phyloP scores from a whole-genome alignment of 2,329 filamentous ascomycete genomes.

The Myriosclerotinia scirpicola region DNA sequence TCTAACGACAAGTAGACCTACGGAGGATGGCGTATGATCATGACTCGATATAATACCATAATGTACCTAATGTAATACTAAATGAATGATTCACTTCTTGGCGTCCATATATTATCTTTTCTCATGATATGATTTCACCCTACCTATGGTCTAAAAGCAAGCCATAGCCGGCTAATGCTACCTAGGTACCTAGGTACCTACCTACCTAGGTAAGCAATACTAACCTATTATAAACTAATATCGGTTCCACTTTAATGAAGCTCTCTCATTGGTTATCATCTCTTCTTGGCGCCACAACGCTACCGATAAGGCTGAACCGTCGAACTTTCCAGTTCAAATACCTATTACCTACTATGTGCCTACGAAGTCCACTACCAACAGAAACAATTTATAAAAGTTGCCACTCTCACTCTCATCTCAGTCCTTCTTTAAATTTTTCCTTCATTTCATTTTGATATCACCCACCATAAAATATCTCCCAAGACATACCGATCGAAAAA shows the following conservation, averaged over 20 bases:
- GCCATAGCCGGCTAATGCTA: no score
- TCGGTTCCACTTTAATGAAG: not conserved
- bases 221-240: not conserved
- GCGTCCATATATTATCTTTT: not conserved
- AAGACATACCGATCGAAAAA: not conserved
- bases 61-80: not conserved
- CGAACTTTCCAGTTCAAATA: conserved; percentile 11
- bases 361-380: no score
- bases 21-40: not conserved
- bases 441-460: no score
- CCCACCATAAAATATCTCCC: not conserved
- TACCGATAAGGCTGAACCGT: conserved; percentile 1
- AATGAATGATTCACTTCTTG: not conserved
- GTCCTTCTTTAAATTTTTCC: no score
- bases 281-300: not conserved
- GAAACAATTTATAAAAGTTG: no score
- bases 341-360: no score
- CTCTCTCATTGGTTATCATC: not conserved
- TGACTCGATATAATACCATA: not conserved
- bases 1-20: conserved; percentile 23
- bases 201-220: no score
- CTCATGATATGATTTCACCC: not conserved
- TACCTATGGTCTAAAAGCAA: no score
- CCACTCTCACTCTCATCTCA: no score
- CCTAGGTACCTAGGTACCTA: no score